phyloP scores from a whole-genome alignment of 2,329 filamentous ascomycete genomes.

The Epichloe scottii region DNA sequence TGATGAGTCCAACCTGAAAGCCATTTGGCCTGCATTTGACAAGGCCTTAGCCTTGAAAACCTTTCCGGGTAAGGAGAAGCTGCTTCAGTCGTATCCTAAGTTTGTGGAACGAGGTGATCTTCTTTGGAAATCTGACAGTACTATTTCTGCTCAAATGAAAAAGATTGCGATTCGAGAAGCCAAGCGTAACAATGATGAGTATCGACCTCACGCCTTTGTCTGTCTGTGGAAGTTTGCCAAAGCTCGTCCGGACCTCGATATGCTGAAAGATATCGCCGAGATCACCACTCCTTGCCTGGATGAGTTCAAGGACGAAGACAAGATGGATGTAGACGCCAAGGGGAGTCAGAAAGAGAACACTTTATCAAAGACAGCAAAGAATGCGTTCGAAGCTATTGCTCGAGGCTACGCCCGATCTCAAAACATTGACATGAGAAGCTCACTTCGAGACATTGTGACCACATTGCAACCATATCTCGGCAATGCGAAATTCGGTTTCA shows the following conservation, averaged over 20 bases:
- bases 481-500: conserved; percentile 24
- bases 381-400: conserved; percentile 38
- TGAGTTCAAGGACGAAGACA: conserved; percentile 42
- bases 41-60: conserved; percentile 78
- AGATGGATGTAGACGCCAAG: conserved; percentile 54
- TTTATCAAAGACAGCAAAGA: conserved; percentile 30
- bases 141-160: conserved; percentile 53
- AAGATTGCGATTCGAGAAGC: conserved; percentile 79
- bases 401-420: conserved; percentile 33
- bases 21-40: conserved; percentile 74
- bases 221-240: conserved; percentile 63
- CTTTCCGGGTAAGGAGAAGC: conserved; percentile 80
- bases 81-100: conserved; percentile 66
- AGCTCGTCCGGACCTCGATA: conserved; percentile 53
- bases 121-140: conserved; percentile 41
- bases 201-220: conserved; percentile 62
- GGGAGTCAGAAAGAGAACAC: conserved; percentile 35
- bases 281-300: conserved; percentile 54
- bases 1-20: conserved; percentile 43
- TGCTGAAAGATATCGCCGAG: conserved; percentile 53
- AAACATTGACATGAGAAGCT: conserved; percentile 23
- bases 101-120: conserved; percentile 56
- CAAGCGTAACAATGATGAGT: conserved; percentile 79
- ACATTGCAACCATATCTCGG: conserved; percentile 29
- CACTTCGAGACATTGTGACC: conserved; percentile 26